These are phyloP conservation scores for Chrysanthemum makinoi DNA, from an alignment of 129 eudicot species.

Conservation along the genomic window DNA sequence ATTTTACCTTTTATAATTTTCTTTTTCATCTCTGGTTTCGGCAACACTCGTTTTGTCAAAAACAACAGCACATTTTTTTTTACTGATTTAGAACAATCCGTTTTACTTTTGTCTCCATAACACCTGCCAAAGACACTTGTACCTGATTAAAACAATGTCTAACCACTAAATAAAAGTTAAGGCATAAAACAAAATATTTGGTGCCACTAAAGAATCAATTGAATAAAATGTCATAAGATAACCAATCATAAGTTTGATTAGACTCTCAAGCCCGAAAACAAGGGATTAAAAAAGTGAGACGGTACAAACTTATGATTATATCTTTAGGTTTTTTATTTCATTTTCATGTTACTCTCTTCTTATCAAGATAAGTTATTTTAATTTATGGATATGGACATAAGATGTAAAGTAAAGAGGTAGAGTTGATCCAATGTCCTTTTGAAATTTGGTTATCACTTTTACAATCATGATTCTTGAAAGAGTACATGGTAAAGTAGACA, in stretches of 20 bases:
- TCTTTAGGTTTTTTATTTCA: neutral
- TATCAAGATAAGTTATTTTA: slow-evolving; percentile 22
- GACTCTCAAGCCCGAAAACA: neutral
- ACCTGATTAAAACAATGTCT: too few species aligned
- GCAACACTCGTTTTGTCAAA: too few species aligned
- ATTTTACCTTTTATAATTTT: too few species aligned
- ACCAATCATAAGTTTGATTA: slow-evolving; percentile 8
- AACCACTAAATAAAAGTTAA: too few species aligned
- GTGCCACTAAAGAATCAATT: too few species aligned
- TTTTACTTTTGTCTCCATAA: too few species aligned
- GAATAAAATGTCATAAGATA: too few species aligned
- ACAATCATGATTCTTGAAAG: neutral
- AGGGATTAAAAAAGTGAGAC: neutral
- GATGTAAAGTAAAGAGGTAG: slow-evolving; percentile 4
- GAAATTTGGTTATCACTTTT: neutral
- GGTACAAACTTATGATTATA: neutral
- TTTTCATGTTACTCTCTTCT: slow-evolving; percentile 3
- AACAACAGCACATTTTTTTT: too few species aligned
- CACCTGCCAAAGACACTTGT: too few species aligned
- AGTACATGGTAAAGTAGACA: neutral
- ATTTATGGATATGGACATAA: neutral
- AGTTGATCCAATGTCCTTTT: neutral
- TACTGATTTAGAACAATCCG: too few species aligned
- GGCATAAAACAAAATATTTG: too few species aligned
- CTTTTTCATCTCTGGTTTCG: too few species aligned